Evolutionary conservation across 176 grass and related monocot genomes (phyloP).

Genomic region (Cenchrus fungigraminus): DNA sequence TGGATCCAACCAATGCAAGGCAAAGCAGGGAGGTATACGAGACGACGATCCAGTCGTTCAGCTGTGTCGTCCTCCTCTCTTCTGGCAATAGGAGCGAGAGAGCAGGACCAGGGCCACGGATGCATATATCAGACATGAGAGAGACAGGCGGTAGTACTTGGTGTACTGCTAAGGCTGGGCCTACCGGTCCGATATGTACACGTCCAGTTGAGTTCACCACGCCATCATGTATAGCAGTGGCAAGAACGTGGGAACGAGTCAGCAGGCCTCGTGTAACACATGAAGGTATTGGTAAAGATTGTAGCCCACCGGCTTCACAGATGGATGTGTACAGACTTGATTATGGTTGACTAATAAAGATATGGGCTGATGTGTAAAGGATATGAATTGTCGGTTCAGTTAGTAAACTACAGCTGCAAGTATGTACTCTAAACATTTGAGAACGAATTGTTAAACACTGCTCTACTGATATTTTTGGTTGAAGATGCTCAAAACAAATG

Average conservation of each 20-base stretch:
- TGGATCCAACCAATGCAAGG: background rate
- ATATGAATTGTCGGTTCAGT: background rate
- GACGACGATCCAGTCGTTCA: background rate
- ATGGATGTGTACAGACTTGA: background rate
- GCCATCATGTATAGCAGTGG: background rate
- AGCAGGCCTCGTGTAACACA: slow-evolving; percentile 18
- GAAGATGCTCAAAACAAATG: background rate
- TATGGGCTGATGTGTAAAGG: background rate
- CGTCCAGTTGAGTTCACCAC: background rate
- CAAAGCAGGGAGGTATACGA: background rate
- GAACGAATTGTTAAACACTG: background rate
- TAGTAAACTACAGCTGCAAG: background rate
- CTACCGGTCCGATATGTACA: background rate
- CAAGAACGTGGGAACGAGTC: background rate
- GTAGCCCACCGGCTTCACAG: background rate
- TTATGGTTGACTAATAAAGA: background rate
- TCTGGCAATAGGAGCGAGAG: background rate
- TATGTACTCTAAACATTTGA: background rate
- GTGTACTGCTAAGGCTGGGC: background rate
- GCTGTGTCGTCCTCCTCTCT: background rate
- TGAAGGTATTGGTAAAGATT: background rate
- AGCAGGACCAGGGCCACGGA: background rate
- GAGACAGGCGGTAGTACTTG: background rate
- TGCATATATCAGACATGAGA: background rate
- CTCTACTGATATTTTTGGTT: background rate